Conservation (phyloP, 176 grass and related monocot genomes). For the Oryza australiensis region DNA sequence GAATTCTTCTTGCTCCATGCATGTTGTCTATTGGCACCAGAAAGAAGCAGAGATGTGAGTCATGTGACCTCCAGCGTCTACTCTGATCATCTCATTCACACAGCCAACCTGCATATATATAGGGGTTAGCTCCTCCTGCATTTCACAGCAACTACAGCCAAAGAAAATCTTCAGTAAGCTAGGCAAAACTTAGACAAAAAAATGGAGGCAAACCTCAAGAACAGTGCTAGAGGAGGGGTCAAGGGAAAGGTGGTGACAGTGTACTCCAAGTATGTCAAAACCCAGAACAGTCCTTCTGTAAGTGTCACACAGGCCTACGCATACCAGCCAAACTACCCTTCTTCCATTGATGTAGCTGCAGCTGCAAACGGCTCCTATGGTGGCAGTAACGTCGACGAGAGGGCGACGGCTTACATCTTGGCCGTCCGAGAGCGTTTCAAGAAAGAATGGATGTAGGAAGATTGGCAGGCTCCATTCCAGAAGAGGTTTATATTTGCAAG, state of each 20-base stretch:
- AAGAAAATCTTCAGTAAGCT: neutral
- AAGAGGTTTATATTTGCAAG: conserved; percentile 42
- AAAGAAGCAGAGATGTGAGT: conserved; percentile 9
- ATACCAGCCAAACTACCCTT: conserved; percentile 27
- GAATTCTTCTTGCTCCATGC: conserved; percentile 15
- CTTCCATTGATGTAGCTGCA: conserved; percentile 12
- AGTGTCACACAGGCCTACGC: conserved; percentile 36
- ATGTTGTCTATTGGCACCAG: conserved; percentile 29
- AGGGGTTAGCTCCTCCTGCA: neutral
- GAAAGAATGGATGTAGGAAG: conserved; percentile 33
- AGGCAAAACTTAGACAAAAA: neutral
- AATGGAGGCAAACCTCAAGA: conserved; percentile 44
- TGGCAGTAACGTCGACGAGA: conserved; percentile 36
- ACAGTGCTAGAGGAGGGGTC: conserved; percentile 20
- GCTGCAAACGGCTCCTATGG: neutral
- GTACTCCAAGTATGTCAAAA: conserved; percentile 33
- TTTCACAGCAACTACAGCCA: conserved; percentile 1
- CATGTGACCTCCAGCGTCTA: conserved; percentile 1
- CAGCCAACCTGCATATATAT: conserved; percentile 10
- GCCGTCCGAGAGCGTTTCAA: conserved; percentile 51
- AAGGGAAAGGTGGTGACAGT: conserved; percentile 39
- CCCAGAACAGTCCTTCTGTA: conserved; percentile 24
- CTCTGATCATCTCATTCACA: neutral
- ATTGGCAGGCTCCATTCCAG: neutral
- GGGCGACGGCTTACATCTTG: conserved; percentile 50